phyloP scores from a whole-genome alignment of 495 filamentous ascomycete species.

The Hyaloscypha finlandica region DNA sequence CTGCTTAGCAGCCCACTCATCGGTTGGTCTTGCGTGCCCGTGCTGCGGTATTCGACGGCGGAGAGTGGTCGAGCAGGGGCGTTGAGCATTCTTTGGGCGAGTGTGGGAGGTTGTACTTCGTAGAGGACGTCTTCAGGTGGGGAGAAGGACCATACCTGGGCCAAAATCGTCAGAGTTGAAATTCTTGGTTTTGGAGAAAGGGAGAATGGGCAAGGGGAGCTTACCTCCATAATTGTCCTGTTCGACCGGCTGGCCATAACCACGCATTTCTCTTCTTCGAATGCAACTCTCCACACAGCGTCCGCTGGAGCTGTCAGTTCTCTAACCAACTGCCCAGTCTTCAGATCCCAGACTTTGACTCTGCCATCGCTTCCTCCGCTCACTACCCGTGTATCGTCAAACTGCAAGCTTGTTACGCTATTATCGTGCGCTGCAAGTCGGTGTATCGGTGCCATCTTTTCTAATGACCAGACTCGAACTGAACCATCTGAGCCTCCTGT shows the following conservation, averaged over 20 bases:
- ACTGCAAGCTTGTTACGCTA: constrained; percentile 94
- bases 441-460: constrained; percentile 86
- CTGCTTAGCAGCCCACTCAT: constrained; percentile 23
- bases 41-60: constrained; percentile 29
- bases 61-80: constrained; percentile 25
- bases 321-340: constrained; percentile 84
- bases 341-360: constrained; percentile 96
- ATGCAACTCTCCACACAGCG: constrained; percentile 95
- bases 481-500: constrained; percentile 96
- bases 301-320: constrained; percentile 89
- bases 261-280: constrained; percentile 97
- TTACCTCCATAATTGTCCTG: constrained; percentile 96
- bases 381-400: constrained; percentile 91
- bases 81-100: constrained; percentile 23
- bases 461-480: constrained; percentile 92
- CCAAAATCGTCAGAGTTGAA: too few relatives aligned
- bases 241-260: constrained; percentile 84
- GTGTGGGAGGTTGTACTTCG: constrained; percentile 38
- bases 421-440: constrained; percentile 97
- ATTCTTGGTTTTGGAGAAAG: constrained; percentile 17
- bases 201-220: constrained; percentile 20
- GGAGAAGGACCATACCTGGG: constrained; percentile 87
- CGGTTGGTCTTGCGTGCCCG: constrained; percentile 22
- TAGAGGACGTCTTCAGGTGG: constrained; percentile 68
- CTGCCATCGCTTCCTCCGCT: constrained; percentile 94